Evolutionary conservation across 75 land plant species (phyloP), one percentile per base, ranked within the genome.

Genomic region (Cryptomeria japonica): DNA sequence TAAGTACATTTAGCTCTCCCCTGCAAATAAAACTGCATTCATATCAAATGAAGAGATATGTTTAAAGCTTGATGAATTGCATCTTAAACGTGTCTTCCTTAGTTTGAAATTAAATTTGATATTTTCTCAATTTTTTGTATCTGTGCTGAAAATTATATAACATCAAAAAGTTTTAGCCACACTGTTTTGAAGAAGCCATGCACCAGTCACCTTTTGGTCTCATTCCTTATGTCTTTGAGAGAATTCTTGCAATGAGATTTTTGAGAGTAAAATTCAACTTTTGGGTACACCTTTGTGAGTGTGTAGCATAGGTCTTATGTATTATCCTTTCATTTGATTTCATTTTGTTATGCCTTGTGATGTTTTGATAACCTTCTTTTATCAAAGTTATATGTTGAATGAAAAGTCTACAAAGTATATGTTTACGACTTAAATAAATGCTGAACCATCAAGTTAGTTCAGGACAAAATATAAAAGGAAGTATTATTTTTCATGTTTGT

Each of bases 1-100:
- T 97, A 76, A 96, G 98, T 93, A 86, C 78, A 70, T 75, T 75
- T 85, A 85, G 83, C 36, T 53, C 47, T 72, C 4, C 32, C 32
- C 51, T 82, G 31, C 14, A 44, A 6, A 42, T 82, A 82, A 82
- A n/a, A 82, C 2, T 82, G 32, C 32, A 73, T 34, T 5, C 37
- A 11, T 34, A 32, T n/a, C 41, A n/a, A 9, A n/a, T 28, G 32
- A 3, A 46, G 4, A 19, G 83, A 5, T 7, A 39, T 80, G 2
- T 19, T 42, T 41, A 25, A 18, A 46, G 83, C 39, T 80, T 80
- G 34, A 73, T 73, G 70, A 80, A 80, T 18, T 80, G 83, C 18
- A 80, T 80, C 28, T 39, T 42, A 80, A 10, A 80, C 42, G 39
- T 3, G 41, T 47, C 46, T 80, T 31, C 47, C 41, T 11, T 5